Evolutionary conservation across 2,329 filamentous ascomycete genomes (phyloP).

Genomic region (Seiridium unicorne): DNA sequence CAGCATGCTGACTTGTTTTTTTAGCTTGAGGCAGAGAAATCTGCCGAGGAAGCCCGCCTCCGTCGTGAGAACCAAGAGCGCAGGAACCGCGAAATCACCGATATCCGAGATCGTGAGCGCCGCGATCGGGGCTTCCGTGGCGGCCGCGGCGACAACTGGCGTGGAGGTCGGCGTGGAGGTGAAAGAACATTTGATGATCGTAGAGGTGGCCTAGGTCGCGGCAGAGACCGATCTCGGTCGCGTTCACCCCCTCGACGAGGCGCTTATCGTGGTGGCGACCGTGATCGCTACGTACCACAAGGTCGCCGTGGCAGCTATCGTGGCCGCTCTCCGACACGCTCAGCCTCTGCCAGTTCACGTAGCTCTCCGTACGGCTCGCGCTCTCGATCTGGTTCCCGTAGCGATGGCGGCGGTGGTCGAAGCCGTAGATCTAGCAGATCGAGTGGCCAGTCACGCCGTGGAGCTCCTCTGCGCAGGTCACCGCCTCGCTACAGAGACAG

Average conservation of each 20-base stretch:
- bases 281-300: conserved; percentile 54
- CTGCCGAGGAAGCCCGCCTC: conserved; percentile 70
- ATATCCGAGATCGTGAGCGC: conserved; percentile 64
- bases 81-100: conserved; percentile 69
- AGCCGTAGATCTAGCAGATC: conserved; percentile 21
- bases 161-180: conserved; percentile 46
- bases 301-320: conserved; percentile 42
- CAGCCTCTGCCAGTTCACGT: conserved; percentile 32
- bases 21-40: conserved; percentile 79
- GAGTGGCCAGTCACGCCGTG: conserved; percentile 21
- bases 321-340: conserved; percentile 40
- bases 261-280: conserved; percentile 31
- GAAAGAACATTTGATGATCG: conserved; percentile 48
- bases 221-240: conserved; percentile 46
- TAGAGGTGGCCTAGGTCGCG: conserved; percentile 43
- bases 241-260: conserved; percentile 46
- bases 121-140: conserved; percentile 50
- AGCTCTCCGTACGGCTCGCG: conserved; percentile 23
- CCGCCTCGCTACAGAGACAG: conserved; percentile 22
- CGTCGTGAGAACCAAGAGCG: conserved; percentile 70
- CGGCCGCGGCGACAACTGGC: conserved; percentile 51
- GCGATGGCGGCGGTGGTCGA: conserved; percentile 15
- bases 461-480: conserved; percentile 19
- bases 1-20: not conserved
- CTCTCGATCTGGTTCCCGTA: conserved; percentile 27